Evolutionary conservation across 2,329 filamentous ascomycete species (phyloP).

Genomic region (Diaporthe nobilis): DNA sequence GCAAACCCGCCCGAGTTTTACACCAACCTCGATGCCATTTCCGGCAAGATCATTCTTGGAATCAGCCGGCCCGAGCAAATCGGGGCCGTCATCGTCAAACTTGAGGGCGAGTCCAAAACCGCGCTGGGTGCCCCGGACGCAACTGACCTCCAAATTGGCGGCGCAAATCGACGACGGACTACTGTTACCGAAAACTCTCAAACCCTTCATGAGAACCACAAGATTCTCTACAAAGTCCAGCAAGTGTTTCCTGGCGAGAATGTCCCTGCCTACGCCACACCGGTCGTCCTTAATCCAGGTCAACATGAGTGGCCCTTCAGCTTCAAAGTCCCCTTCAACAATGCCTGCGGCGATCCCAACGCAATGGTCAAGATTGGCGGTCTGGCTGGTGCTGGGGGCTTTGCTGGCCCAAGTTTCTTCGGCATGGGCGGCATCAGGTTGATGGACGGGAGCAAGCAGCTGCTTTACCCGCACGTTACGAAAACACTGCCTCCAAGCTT

Average conservation of each 20-base stretch:
- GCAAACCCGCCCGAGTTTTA: conserved; percentile 79
- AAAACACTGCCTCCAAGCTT: conserved; percentile 90
- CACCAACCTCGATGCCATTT: conserved; percentile 83
- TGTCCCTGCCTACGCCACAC: conserved; percentile 56
- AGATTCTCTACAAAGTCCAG: conserved; percentile 81
- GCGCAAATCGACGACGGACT: conserved; percentile 50
- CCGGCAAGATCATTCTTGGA: conserved; percentile 70
- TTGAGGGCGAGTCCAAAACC: conserved; percentile 84
- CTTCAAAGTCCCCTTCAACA: conserved; percentile 85
- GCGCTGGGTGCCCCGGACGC: conserved; percentile 66
- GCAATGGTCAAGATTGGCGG: conserved; percentile 68
- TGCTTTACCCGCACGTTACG: conserved; percentile 80
- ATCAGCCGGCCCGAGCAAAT: conserved; percentile 78
- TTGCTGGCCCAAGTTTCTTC: conserved; percentile 61
- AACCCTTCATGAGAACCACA: conserved; percentile 72
- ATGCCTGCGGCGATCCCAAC: conserved; percentile 72
- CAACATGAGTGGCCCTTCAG: conserved; percentile 83
- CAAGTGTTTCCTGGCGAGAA: conserved; percentile 78
- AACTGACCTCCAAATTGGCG: conserved; percentile 51
- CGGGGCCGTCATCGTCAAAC: conserved; percentile 82
- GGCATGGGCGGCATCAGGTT: conserved; percentile 68
- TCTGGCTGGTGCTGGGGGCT: conserved; percentile 68
- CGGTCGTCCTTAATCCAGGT: conserved; percentile 73
- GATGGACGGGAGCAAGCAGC: conserved; percentile 74
- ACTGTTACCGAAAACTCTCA: conserved; percentile 35